Conservation (phyloP, 352 stramenopile species). For the Blastocystis hominis region DNA sequence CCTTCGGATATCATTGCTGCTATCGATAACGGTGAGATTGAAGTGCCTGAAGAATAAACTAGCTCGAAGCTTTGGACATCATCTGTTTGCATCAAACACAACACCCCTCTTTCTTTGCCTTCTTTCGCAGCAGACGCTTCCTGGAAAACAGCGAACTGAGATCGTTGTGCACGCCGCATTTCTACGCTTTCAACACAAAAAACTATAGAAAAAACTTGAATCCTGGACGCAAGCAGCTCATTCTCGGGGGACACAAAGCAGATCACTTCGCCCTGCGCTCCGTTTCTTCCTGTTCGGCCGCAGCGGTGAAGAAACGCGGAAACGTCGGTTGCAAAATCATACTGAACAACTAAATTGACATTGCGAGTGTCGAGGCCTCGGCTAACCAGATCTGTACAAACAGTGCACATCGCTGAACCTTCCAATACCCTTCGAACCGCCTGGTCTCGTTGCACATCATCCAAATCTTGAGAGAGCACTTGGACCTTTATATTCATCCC, state of each 20-base stretch:
- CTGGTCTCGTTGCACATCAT: neutral
- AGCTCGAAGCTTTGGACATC: neutral
- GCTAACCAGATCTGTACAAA: conserved; percentile 19
- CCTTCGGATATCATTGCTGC: conserved; percentile 86
- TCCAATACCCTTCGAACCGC: neutral
- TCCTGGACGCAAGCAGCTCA: neutral
- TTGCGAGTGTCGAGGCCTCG: conserved; percentile 2
- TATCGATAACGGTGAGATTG: conserved; percentile 89
- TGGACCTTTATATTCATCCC: neutral
- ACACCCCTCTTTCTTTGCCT: conserved; percentile 7
- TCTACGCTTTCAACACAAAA: neutral
- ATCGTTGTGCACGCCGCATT: conserved; percentile 32
- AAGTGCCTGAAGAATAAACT: conserved; percentile 84
- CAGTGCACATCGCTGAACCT: neutral
- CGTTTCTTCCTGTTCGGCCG: conserved; percentile 21
- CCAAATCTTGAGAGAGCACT: neutral
- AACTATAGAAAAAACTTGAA: neutral
- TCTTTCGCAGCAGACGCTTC: conserved; percentile 30
- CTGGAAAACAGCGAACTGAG: neutral
- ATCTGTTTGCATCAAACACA: neutral
- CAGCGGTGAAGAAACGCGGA: conserved; percentile 39
- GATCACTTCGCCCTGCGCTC: neutral
- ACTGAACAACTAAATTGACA: conserved; percentile 5
- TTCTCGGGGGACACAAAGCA: conserved; percentile 47
- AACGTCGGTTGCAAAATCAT: conserved; percentile 46